phyloP scores from a whole-genome alignment of 1,284 basidiomycete genomes.

The Apiotrichum brassicae region DNA sequence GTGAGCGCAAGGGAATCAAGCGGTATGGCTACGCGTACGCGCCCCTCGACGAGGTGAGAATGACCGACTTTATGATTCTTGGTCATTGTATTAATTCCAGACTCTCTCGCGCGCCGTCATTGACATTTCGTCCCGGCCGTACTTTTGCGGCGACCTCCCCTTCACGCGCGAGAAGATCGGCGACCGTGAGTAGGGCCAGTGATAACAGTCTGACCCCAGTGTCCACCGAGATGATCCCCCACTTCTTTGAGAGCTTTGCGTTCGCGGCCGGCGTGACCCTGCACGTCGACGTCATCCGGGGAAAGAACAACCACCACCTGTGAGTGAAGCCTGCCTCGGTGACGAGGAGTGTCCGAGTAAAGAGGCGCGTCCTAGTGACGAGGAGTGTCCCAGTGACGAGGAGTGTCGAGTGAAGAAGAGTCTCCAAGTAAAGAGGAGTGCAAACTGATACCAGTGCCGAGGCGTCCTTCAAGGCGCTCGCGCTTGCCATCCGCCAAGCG shows the following conservation, averaged over 20 bases:
- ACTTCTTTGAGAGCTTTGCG: conserved; percentile 47
- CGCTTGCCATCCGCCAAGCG: conserved; percentile 89
- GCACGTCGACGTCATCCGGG: conserved; percentile 88
- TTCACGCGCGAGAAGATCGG: conserved; percentile 95
- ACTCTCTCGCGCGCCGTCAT: conserved; percentile 91
- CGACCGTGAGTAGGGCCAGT: conserved; percentile 53
- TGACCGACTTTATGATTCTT: neutral
- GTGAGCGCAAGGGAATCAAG: conserved; percentile 88
- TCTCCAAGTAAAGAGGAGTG: no score
- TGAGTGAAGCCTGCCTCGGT: conserved; percentile 44
- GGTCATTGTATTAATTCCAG: conserved; percentile 47
- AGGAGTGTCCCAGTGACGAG: no score
- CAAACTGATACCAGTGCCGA: conserved; percentile 86
- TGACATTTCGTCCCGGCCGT: conserved; percentile 95
- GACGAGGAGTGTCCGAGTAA: neutral
- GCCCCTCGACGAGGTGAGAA: conserved; percentile 89
- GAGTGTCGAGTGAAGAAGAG: no score
- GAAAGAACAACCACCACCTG: conserved; percentile 98
- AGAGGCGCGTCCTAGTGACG: no score
- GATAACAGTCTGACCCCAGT: conserved; percentile 42
- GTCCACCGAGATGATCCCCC: conserved; percentile 86
- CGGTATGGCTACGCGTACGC: conserved; percentile 96
- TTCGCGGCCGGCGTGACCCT: conserved; percentile 46
- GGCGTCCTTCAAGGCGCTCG: conserved; percentile 95
- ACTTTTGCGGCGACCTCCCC: conserved; percentile 85